phyloP scores from a whole-genome alignment of 495 filamentous ascomycete species.

The Podospora pseudopauciseta region DNA sequence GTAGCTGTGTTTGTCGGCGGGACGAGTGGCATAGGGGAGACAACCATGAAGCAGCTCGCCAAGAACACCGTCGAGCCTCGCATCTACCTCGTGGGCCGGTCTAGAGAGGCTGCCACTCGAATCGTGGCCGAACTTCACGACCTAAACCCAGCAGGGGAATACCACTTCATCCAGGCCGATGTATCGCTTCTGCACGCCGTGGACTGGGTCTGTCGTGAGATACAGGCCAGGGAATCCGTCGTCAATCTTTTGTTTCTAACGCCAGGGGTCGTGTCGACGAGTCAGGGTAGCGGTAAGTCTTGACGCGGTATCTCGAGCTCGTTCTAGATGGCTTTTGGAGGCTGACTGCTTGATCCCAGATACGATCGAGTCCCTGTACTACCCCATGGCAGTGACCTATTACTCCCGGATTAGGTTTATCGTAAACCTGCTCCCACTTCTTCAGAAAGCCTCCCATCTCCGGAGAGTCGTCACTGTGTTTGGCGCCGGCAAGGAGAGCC shows the following conservation, averaged over 20 bases:
- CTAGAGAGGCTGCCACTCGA: constrained; percentile 40
- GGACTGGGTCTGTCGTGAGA: constrained; percentile 57
- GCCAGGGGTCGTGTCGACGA: constrained; percentile 41
- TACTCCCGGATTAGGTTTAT: constrained; percentile 64
- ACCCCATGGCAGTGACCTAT: constrained; percentile 51
- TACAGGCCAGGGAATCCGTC: constrained; percentile 47
- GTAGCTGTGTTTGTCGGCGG: constrained; percentile 61
- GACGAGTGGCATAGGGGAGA: constrained; percentile 61
- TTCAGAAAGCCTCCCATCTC: constrained; percentile 43
- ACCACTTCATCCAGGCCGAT: constrained; percentile 55
- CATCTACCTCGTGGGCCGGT: constrained; percentile 47
- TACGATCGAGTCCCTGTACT: constrained; percentile 57
- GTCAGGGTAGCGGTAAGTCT: constrained; percentile 12
- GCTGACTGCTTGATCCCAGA: constrained; percentile 31
- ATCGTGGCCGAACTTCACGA: constrained; percentile 44
- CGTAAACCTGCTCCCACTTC: constrained; percentile 58
- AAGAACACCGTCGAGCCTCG: constrained; percentile 41
- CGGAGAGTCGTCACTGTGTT: constrained; percentile 60
- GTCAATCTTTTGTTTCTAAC: constrained; percentile 63
- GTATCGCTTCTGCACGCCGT: constrained; percentile 55
- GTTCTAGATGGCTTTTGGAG: background rate
- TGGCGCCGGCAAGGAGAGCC: constrained; percentile 51
- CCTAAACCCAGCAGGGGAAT: constrained; percentile 50
- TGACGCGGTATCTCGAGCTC: background rate
- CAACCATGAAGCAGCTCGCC: constrained; percentile 56